Percentiles rank a stretch among this genome's conserved stretches.
These are phyloP conservation scores for Durio zibethinus DNA, from an alignment of 345 rosid species.

Conservation along the genomic window DNA sequence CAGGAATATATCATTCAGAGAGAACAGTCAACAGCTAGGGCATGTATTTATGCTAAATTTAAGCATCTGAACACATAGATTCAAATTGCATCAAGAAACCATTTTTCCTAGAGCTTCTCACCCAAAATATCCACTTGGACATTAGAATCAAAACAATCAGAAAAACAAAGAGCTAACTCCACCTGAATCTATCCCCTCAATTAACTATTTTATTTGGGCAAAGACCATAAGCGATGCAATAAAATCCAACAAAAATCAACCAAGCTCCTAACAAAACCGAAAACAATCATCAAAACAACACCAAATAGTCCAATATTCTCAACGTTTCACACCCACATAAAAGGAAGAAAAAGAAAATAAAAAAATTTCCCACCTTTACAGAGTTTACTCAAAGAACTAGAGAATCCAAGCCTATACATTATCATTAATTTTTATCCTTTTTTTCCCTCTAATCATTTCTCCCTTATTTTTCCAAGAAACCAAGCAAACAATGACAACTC, in stretches of 20 bases:
- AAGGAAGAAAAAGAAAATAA: background rate
- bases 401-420: background rate
- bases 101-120: background rate
- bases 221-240: background rate
- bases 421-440: background rate
- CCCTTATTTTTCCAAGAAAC: background rate
- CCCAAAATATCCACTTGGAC: background rate
- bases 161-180: background rate
- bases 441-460: background rate
- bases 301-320: background rate
- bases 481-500: background rate
- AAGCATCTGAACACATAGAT: background rate
- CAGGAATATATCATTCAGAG: background rate
- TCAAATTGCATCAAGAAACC: background rate
- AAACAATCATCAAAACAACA: conserved; percentile 1
- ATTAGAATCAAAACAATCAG: background rate
- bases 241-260: background rate
- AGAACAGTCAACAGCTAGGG: background rate
- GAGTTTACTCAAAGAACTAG: background rate
- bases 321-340: background rate
- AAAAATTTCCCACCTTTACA: background rate
- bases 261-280: background rate
- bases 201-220: background rate
- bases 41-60: background rate
- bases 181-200: background rate